Evolutionary conservation across 495 filamentous ascomycete species (phyloP), one percentile per base, ranked within the genome.

Genomic region (Xylaria acuta): DNA sequence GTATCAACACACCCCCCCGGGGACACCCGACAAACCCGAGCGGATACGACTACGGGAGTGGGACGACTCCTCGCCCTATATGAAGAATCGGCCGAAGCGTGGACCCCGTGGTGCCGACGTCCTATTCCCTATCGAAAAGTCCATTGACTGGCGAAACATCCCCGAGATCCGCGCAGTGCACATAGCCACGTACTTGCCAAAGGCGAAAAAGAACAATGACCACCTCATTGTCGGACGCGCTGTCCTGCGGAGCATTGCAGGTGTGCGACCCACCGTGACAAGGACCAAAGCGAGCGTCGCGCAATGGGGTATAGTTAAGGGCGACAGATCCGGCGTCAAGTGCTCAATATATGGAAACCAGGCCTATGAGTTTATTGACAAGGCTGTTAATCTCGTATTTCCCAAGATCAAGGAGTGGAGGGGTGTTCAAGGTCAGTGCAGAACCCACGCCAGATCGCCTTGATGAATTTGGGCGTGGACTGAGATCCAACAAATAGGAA

Each of bases 371-470:
- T 98, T 98, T 81, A 74, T 99, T 51, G 89, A 93, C 64, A 94
- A 95, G 83, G 80, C 92, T 74, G 85, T 97, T 49, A 92, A 97
- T 81, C 84, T 98, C 5, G 97, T 99, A 9, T 85, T 98, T 79
- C 96, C 96, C 64, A 90, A 90, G 76, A 95, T 98, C 76, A 99
- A 98, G 86, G 96, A 99, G 70, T 99, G 93, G 90, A 86, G 87
- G 69, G 96, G 96, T 70, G 86, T 97, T 45, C 84, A 87, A 79
- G 95, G 93, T 73, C 87, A 66, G 70, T 77, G 76, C 85, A 84
- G 45, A 32, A 40, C 18, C 25, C 54, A 38, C 5, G 7, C 27
- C 16, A 59, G 38, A 38, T 32, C 18, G 32, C 62, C n/a, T 18
- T 20, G 20, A 22, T 56, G 22, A 47, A 14, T 14, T n/a, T 20